Conservation (phyloP, 768 basidiomycete species). For the Botryobasidium botryosum region DNA sequence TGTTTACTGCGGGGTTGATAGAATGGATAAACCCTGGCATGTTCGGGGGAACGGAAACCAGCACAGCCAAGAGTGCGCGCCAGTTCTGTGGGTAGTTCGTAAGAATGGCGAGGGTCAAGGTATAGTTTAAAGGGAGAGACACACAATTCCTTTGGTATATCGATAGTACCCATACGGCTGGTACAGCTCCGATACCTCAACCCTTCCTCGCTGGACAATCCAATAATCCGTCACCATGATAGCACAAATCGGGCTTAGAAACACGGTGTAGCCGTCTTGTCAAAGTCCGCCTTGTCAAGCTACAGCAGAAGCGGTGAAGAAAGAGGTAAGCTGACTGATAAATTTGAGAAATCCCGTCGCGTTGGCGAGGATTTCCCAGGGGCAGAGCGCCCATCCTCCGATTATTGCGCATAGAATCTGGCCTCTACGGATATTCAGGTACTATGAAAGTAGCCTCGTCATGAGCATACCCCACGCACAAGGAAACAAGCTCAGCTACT, state of each 20-base stretch:
- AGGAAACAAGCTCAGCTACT: too few relatives aligned
- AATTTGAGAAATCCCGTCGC: conserved; percentile 57
- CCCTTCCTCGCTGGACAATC: conserved; percentile 49
- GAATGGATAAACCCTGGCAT: conserved; percentile 63
- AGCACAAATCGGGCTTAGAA: conserved; percentile 63
- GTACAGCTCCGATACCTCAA: conserved; percentile 60
- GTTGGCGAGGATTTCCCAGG: conserved; percentile 64
- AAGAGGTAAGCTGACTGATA: too few relatives aligned
- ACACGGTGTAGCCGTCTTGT: conserved; percentile 60
- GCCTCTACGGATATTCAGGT: conserved; percentile 67
- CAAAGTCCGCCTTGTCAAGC: too few relatives aligned
- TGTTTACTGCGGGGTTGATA: conserved; percentile 46
- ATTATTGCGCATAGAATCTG: conserved; percentile 60
- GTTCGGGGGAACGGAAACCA: conserved; percentile 50
- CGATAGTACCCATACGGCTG: conserved; percentile 48
- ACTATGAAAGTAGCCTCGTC: too few relatives aligned
- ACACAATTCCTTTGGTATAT: conserved; percentile 57
- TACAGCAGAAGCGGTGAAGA: too few relatives aligned
- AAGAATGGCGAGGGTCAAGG: too few relatives aligned
- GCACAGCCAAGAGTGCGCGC: conserved; percentile 52
- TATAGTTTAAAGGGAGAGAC: conserved; percentile 20
- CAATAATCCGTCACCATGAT: conserved; percentile 70
- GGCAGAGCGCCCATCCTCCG: conserved; percentile 71
- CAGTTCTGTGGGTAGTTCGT: too few relatives aligned
- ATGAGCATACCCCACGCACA: too few relatives aligned